Conservation (phyloP, 1,284 basidiomycete genomes). For the Schizopora paradoxa region DNA sequence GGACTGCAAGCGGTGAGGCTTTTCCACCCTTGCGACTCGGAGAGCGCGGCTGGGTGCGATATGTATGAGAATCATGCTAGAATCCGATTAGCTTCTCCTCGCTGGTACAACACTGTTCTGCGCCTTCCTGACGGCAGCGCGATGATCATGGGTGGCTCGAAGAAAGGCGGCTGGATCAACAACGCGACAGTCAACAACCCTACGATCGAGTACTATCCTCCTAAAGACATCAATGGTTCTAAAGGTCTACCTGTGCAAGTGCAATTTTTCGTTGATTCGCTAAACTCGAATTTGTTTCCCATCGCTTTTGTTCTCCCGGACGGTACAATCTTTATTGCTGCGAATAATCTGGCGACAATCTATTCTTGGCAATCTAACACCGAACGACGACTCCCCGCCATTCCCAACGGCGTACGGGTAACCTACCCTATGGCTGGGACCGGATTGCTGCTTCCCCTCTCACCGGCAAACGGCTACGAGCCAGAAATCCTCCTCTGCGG, state of each 20-base stretch:
- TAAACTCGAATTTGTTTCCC: constrained; percentile 80
- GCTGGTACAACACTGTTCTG: constrained; percentile 73
- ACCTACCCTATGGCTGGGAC: constrained; percentile 81
- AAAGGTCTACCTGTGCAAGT: constrained; percentile 60
- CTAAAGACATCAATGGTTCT: constrained; percentile 61
- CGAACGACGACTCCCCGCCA: constrained; percentile 57
- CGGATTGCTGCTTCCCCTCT: constrained; percentile 65
- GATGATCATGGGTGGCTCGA: constrained; percentile 78
- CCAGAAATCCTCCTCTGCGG: constrained; percentile 76
- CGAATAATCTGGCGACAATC: constrained; percentile 74
- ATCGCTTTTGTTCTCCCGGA: constrained; percentile 72
- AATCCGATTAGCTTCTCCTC: constrained; percentile 63
- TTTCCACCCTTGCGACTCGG: constrained; percentile 61
- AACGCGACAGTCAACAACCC: constrained; percentile 76
- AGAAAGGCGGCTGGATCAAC: constrained; percentile 78
- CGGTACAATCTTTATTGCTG: constrained; percentile 70
- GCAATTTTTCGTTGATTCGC: constrained; percentile 63
- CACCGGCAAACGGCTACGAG: constrained; percentile 53
- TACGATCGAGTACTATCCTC: constrained; percentile 75
- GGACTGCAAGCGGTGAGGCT: constrained; percentile 72
- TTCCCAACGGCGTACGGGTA: constrained; percentile 77
- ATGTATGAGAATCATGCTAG: constrained; percentile 62
- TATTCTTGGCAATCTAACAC: constrained; percentile 68
- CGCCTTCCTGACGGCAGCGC: constrained; percentile 71
- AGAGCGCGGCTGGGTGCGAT: constrained; percentile 43